A percentile compares a stretch with the other conserved stretches of the same genome.
phyloP scores from a whole-genome alignment of 192 early-diverging fungal genomes.

The Linnemannia elongata region DNA sequence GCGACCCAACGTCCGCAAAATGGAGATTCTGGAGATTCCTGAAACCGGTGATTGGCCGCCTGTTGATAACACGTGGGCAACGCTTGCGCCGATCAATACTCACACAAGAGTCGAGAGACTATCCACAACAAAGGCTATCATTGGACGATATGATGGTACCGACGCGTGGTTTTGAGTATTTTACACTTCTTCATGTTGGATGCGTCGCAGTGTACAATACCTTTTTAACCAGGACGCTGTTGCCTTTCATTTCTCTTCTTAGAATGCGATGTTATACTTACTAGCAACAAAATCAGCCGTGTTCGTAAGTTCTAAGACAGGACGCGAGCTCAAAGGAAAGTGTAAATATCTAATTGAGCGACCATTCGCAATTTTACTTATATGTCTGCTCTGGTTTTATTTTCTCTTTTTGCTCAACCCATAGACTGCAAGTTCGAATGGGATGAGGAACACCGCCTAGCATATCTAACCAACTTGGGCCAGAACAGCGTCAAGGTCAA shows the following conservation, averaged over 20 bases:
- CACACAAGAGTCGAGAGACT: neutral
- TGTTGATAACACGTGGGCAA: neutral
- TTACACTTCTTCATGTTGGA: neutral
- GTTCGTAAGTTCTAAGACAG: slow-evolving; percentile 4
- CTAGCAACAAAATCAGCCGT: neutral
- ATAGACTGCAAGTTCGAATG: slow-evolving; percentile 17
- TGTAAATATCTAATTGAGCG: neutral
- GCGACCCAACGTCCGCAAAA: neutral
- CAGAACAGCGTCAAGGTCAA: neutral
- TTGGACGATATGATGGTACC: slow-evolving; percentile 1
- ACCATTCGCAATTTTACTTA: neutral
- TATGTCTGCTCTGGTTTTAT: neutral
- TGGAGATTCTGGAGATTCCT: too few species aligned
- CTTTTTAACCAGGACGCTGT: neutral
- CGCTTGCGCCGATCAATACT: neutral
- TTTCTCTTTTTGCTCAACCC: neutral
- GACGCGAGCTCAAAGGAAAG: neutral
- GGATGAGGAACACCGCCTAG: neutral
- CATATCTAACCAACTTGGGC: neutral
- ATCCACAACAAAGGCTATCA: too few species aligned
- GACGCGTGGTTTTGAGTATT: neutral
- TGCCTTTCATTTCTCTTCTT: neutral
- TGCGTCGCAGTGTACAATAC: neutral
- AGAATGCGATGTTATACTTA: neutral
- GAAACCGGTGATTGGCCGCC: neutral